Conservation (phyloP, 1,284 basidiomycete genomes). For the Mycosarcoma mackinlayi region DNA sequence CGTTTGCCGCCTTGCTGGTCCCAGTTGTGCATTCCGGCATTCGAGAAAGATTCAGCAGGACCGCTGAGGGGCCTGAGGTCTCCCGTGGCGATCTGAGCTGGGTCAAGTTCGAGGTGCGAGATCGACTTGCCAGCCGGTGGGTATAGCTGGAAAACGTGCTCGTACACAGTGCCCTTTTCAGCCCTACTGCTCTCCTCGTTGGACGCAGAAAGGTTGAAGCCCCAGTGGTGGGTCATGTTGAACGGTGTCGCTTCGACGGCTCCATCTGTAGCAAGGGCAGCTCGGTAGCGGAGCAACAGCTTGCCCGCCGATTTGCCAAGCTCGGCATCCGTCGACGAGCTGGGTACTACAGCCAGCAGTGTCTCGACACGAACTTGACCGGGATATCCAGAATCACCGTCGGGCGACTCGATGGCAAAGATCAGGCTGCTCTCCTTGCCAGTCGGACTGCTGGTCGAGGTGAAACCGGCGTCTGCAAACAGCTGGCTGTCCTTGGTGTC, state of each 20-base stretch:
- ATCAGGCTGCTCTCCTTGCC: constrained; percentile 36
- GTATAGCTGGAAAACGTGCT: constrained; percentile 54
- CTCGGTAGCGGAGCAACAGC: constrained; percentile 58
- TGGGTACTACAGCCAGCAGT: constrained; percentile 42
- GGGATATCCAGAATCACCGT: constrained; percentile 60
- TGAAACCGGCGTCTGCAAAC: constrained; percentile 33
- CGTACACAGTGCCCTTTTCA: constrained; percentile 39
- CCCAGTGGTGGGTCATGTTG: constrained; percentile 67
- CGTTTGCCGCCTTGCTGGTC: constrained; percentile 34
- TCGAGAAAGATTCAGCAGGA: constrained; percentile 28
- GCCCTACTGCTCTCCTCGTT: constrained; percentile 24
- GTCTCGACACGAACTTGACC: constrained; percentile 58
- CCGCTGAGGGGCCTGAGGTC: constrained; percentile 20
- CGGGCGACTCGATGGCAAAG: constrained; percentile 54
- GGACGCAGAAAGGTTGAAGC: constrained; percentile 58
- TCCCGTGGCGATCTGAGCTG: constrained; percentile 48
- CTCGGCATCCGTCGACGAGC: constrained; percentile 15
- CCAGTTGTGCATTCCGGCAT: constrained; percentile 48
- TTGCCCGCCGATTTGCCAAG: constrained; percentile 46
- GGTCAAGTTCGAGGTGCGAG: constrained; percentile 53
- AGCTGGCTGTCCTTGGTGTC: constrained; percentile 34
- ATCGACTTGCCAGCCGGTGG: constrained; percentile 26
- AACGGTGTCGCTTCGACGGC: constrained; percentile 56
- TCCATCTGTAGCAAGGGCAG: constrained; percentile 38
- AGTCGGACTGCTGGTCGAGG: constrained; percentile 29